phyloP scores from a whole-genome alignment of 768 basidiomycete genomes.

The Boletus sensibilis region DNA sequence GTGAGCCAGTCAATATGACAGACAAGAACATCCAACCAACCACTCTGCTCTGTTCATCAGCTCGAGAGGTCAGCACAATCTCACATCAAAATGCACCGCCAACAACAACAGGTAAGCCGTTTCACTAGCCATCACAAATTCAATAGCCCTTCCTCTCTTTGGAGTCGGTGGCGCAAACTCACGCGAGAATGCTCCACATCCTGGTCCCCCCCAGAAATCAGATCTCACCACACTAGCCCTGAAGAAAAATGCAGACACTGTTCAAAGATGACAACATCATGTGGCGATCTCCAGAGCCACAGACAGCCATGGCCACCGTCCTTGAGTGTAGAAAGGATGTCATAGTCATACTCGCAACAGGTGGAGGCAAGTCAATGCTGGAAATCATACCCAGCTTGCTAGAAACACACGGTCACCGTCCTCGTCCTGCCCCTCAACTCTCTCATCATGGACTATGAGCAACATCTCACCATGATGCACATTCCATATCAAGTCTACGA shows the following conservation, averaged over 20 bases:
- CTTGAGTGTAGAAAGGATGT: background rate
- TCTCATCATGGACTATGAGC: background rate
- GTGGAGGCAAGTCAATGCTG: constrained; percentile 1
- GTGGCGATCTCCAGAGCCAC: background rate
- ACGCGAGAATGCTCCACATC: no score
- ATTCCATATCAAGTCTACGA: background rate
- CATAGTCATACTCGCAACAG: background rate
- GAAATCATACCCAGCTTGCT: background rate
- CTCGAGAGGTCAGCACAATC: no score
- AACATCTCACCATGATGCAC: accelerated
- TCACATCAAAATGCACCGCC: no score
- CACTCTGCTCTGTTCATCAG: no score
- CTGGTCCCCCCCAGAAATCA: no score
- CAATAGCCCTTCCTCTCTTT: no score
- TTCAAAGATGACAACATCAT: background rate
- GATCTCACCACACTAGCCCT: no score
- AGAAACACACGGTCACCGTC: background rate
- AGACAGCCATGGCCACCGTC: background rate
- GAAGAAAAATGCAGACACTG: background rate
- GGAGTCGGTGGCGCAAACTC: no score
- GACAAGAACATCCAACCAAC: no score
- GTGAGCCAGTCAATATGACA: no score
- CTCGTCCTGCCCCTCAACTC: background rate
- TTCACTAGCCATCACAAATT: no score
- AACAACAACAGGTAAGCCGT: no score